Evolutionary conservation across 2,329 filamentous ascomycete species (phyloP), one percentile per base, ranked within the genome.

Genomic region (Pseudophaeomoniella oleicola): DNA sequence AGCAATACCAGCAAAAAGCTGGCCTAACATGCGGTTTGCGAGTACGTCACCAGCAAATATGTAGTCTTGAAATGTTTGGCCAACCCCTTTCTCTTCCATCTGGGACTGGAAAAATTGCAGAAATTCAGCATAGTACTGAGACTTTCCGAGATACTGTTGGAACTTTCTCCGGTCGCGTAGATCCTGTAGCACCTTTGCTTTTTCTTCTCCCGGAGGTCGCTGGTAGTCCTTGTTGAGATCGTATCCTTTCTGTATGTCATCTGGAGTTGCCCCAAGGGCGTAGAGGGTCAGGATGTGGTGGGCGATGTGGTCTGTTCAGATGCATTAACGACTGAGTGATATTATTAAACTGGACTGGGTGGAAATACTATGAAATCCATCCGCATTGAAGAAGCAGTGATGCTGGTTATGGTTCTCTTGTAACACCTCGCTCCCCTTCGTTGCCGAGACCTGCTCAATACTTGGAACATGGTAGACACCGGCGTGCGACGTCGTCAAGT

Each of bases 261-360:
- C 52, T 0, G 76, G 54, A 0, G 68, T 58, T 5, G 82, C 84
- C 1, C 79, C 78, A 1, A 90, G 74, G 19, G 81, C 80, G 53
- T 79, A 93, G 18, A 90, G 62, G 12, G 77, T 76, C 9, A 93
- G 69, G 4, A 92, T 59, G 22, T 85, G 77, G 47, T 94, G 86
- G 3, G 68, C 69, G 41, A 90, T 83, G 50, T 94, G 86, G 53
- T 94, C 60, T 63, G 34, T 4, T n/a, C 12, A 4, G 17, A 9
- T 15, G 5, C 12, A 14, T 18, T n/a, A 27, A n/a, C n/a, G 6
- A 27, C n/a, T n/a, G n/a, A 37, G 42, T 44, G 13, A 47, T 39
- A 19, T 42, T 43, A 30, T 47, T 38, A 5, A 49, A 35, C 13
- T 46, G 44, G n/a, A n/a, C n/a, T 32, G 47, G 46, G 10, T 41